Conservation (phyloP, 768 basidiomycete species). For the Leccinum boreale region DNA sequence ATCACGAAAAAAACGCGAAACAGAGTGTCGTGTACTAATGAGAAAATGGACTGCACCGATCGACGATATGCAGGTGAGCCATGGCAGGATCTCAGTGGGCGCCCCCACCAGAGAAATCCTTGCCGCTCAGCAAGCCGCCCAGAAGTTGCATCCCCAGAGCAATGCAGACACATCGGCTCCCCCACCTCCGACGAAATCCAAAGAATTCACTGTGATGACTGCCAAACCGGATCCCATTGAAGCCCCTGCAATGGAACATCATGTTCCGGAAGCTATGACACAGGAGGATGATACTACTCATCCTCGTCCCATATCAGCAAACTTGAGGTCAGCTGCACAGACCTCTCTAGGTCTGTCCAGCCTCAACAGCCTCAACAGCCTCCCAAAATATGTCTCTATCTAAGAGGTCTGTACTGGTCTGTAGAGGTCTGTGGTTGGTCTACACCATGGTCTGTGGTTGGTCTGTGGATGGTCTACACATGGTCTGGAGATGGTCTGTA, state of each 20-base stretch:
- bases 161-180: constrained; percentile 9
- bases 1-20: constrained; percentile 81
- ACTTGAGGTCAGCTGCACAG: no score
- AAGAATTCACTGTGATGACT: constrained; percentile 18
- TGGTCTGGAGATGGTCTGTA: no score
- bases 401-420: no score
- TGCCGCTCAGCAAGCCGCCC: constrained; percentile 63
- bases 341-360: no score
- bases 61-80: constrained; percentile 87
- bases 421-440: no score
- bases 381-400: no score
- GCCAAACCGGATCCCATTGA: constrained; percentile 17
- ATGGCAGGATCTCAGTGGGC: constrained; percentile 70
- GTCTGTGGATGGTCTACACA: no score
- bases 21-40: constrained; percentile 77
- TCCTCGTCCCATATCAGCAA: constrained; percentile 42
- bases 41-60: constrained; percentile 85
- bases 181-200: constrained; percentile 11
- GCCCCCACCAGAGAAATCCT: constrained; percentile 69
- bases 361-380: no score
- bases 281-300: constrained; percentile 18
- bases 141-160: constrained; percentile 38
- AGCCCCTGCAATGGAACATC: background rate
- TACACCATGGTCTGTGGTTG: no score
- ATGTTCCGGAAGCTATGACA: constrained; percentile 1